Base-by-base conservation (phyloP, 345 rosid species). In the Bretschneidera sinensis region DNA sequence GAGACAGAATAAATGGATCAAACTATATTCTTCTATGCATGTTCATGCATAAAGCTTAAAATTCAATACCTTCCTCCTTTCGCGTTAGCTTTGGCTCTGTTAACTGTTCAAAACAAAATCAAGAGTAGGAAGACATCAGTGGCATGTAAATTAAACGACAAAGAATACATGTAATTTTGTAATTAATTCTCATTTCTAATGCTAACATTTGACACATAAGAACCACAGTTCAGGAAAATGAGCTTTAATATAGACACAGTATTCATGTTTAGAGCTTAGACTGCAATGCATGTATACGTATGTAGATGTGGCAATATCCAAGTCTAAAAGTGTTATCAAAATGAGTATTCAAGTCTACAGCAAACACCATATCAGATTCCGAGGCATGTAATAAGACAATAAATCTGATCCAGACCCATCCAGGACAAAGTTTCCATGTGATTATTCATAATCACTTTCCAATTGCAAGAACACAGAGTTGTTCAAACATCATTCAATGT, bases 31-130 rank as follows among this genome's bases (percentile, higher is more conserved):
- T 39, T 39, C 45, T 14, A 4, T 11, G 45, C 45, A 39, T 18
- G 43, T 35, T 50, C 48, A 72, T 7, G 47, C 51, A 61, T 34
- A 43, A 50, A 21, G 24, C 51, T 63, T 59, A 68, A 73, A 48
- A 65, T 50, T 66, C 5, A 10, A 66, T 86, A 91, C 98, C 98
- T 82, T 86, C 94, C 71, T 89, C 97, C 83, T 79, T 84, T 56
- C 59, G 79, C 23, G 91, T 71, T 67, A 92, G 64, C 71, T 84
- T 92, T 62, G 77, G 87, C 80, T 92, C 98, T 28, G 81, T 79
- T 69, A 85, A 67, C 97, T 91, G 91, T 70, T 48, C 60, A 60
- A 48, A 28, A 68, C 45, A 64, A 65, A 72, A 47, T 21, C 18
- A 62, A 66, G 50, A 11, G 15, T 4, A 62, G n/a, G 19, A 35